Evolutionary conservation across 2,329 filamentous ascomycete species (phyloP).

Genomic region (Cordyceps farinosa): DNA sequence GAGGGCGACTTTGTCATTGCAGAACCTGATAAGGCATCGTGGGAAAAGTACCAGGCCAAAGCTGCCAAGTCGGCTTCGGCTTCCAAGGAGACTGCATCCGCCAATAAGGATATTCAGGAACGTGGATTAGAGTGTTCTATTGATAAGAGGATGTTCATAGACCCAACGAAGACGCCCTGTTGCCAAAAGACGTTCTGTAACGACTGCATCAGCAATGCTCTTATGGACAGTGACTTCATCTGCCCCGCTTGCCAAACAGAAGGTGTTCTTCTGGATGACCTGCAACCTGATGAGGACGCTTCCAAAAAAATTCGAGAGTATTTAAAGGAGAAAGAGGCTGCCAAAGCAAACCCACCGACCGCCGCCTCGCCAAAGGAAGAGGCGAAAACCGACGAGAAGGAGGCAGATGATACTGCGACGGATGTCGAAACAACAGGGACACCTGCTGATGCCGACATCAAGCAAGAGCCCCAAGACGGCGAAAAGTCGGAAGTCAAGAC

Average conservation of each 20-base stretch:
- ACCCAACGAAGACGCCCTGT: constrained; percentile 98
- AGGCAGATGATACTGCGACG: constrained; percentile 34
- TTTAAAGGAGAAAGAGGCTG: constrained; percentile 52
- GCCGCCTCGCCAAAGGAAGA: constrained; percentile 32
- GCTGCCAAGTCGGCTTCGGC: constrained; percentile 74
- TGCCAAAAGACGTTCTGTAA: constrained; percentile 98
- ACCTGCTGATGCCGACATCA: not conserved
- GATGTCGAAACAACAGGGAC: not conserved
- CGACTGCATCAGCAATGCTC: constrained; percentile 98
- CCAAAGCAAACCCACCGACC: constrained; percentile 39
- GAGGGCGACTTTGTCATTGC: constrained; percentile 97
- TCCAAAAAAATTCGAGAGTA: constrained; percentile 76
- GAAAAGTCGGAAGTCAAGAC: not conserved
- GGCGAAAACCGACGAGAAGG: constrained; percentile 37
- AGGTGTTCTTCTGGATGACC: constrained; percentile 88
- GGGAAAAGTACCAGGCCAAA: constrained; percentile 96
- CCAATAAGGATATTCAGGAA: constrained; percentile 83
- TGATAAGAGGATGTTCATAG: constrained; percentile 97
- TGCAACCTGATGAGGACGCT: constrained; percentile 76
- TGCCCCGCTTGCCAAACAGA: constrained; percentile 90
- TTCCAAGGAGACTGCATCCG: constrained; percentile 72
- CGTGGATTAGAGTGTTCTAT: constrained; percentile 88
- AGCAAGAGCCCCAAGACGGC: not conserved
- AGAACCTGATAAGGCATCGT: constrained; percentile 89
- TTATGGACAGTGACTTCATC: constrained; percentile 96